Evolutionary conservation across 495 filamentous ascomycete species (phyloP), one percentile per base, ranked within the genome.

Genomic region (Articulospora tetracladia): DNA sequence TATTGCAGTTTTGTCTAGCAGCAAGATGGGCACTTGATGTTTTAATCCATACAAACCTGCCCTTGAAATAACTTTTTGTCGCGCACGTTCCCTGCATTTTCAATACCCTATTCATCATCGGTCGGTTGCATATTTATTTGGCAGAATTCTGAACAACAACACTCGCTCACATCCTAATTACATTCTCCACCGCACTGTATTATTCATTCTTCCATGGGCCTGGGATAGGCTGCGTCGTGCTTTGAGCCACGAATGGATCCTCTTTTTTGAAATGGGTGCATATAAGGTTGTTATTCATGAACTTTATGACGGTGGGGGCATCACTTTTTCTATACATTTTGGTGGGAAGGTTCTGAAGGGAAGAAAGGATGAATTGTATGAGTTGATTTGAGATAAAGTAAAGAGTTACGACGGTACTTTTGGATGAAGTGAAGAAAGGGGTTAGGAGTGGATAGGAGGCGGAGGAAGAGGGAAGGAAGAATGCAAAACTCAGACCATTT

Each of bases 281-380:
- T 58, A 62, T 63, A 58, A 48, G 56, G 51, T 50, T 58, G 19
- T 44, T 44, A 44, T 30, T 59, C 44, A 63, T 46, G 61, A 63
- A 50, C 36, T 58, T 54, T 53, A 63, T 51, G 61, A 63, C 20
- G 54, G 28, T 34, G 39, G 32, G 26, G 11, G 17, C 10, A 44
- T 8, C 39, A 44, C 4, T 44, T 19, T 44, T 44, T 44, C 39
- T 49, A 23, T 47, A 8, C 15, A 8, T n/a, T 44, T 44, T 19
- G 8, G 39, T 7, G 3, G 3, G 3, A 3, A 19, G 39, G n/a
- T n/a, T 44, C 11, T 15, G 39, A 19, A 44, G 10, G 10, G 39
- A 44, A 44, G 39, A 44, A 11, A 3, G 39, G 8, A 44, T 44
- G 39, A 19, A 19, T 3, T 12, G 39, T 44, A 32, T 32, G 30